phyloP scores from a whole-genome alignment of 768 basidiomycete genomes.

The Sarcomyxa edulis region DNA sequence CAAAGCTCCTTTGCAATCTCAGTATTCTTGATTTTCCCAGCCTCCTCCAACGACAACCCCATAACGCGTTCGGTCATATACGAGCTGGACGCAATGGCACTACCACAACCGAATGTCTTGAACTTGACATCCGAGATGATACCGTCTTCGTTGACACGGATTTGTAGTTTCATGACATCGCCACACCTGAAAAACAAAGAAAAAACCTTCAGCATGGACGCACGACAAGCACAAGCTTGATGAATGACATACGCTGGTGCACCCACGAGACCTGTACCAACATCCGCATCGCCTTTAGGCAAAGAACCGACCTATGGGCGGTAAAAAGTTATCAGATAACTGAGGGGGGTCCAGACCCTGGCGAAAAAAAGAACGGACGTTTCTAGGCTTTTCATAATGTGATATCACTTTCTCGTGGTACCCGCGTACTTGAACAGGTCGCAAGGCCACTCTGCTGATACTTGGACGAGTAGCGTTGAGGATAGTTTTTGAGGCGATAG shows the following conservation, averaged over 20 bases:
- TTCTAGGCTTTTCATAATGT: slow-evolving; percentile 96
- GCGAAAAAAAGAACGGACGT: slow-evolving; percentile 57
- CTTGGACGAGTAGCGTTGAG: slow-evolving; percentile 41
- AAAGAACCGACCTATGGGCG: slow-evolving; percentile 83
- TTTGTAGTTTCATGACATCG: slow-evolving; percentile 99
- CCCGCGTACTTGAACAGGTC: slow-evolving; percentile 55
- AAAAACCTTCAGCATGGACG: too few relatives aligned
- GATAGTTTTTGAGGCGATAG: slow-evolving; percentile 47
- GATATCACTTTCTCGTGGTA: slow-evolving; percentile 98
- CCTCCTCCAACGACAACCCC: slow-evolving; percentile 90
- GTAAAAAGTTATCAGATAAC: slow-evolving; percentile 54
- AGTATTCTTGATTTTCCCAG: slow-evolving; percentile 96
- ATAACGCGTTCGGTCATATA: slow-evolving; percentile 99
- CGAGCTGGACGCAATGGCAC: slow-evolving; percentile 94
- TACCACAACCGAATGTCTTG: slow-evolving; percentile 99
- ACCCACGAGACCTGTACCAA: slow-evolving; percentile 97
- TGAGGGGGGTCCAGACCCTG: slow-evolving; percentile 21
- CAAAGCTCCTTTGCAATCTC: slow-evolving; percentile 98
- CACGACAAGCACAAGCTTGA: slow-evolving; percentile 7
- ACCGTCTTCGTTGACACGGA: slow-evolving; percentile 91
- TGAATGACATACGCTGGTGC: slow-evolving; percentile 79
- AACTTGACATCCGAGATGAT: slow-evolving; percentile 99
- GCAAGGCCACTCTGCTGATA: slow-evolving; percentile 30
- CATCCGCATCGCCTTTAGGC: slow-evolving; percentile 85
- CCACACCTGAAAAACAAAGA: slow-evolving; percentile 72